Conservation (phyloP, 2,329 filamentous ascomycete genomes). For the Diaporthe sp. region DNA sequence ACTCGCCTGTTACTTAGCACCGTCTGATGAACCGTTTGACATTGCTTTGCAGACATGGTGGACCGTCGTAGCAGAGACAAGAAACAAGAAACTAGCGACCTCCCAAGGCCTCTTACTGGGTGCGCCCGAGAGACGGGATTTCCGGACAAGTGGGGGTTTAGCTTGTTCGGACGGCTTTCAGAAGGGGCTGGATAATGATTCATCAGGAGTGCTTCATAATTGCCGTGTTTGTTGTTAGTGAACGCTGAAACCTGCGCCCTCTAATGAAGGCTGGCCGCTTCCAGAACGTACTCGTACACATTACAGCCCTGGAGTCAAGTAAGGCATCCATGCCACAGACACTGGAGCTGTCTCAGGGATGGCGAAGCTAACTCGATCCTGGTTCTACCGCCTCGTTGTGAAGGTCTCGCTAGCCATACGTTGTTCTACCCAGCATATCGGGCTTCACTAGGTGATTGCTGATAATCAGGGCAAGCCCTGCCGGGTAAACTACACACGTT, state of each 20-base stretch:
- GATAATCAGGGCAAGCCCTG: not conserved
- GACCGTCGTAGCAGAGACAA: slow-evolving; percentile 5
- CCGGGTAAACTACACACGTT: not conserved
- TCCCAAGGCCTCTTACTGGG: not conserved
- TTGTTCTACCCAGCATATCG: not conserved
- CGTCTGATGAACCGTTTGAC: slow-evolving; percentile 30
- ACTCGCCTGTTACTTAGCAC: slow-evolving; percentile 18
- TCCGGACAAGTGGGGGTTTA: not conserved
- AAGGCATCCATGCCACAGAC: not conserved
- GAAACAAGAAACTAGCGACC: not conserved
- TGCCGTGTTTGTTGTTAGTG: not conserved
- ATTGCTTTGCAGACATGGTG: not conserved
- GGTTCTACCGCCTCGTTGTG: not conserved
- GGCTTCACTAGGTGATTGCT: no score
- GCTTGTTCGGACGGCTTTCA: not conserved
- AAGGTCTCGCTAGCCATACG: not conserved
- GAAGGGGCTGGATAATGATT: not conserved
- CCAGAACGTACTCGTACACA: not conserved
- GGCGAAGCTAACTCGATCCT: not conserved
- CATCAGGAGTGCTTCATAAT: not conserved
- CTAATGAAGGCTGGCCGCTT: no score
- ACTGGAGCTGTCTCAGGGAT: not conserved
- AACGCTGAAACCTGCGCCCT: not conserved
- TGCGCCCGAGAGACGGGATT: not conserved
- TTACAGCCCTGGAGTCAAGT: not conserved